A percentile compares a stretch with the other conserved stretches of the same genome.
These are phyloP conservation scores for Umbellularia californica DNA, from an alignment of 164 flowering plant species.

Conservation along the genomic window DNA sequence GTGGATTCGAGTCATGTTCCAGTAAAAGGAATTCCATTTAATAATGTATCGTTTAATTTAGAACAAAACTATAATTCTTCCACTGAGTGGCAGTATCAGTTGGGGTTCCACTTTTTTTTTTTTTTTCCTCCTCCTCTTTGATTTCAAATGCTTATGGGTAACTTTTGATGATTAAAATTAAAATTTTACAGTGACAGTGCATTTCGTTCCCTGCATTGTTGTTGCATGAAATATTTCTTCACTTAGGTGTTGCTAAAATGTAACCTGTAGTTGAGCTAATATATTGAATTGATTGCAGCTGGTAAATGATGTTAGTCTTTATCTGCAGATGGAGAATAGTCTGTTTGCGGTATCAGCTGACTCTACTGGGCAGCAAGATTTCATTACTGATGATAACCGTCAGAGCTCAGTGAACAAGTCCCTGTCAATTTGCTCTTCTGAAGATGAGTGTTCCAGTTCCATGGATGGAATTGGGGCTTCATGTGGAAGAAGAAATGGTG, in stretches of 20 bases:
- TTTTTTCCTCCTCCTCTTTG: too few relatives aligned
- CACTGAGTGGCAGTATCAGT: too few relatives aligned
- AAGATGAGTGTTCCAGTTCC: constrained; percentile 19
- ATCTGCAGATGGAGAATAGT: constrained; percentile 43
- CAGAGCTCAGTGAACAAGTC: constrained; percentile 21
- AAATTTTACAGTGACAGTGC: too few relatives aligned
- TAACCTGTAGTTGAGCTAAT: not conserved
- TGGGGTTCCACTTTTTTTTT: too few relatives aligned
- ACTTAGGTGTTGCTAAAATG: not conserved
- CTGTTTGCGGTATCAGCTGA: constrained; percentile 23
- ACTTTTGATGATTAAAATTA: too few relatives aligned
- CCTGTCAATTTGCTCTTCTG: constrained; percentile 15
- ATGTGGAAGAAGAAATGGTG: constrained; percentile 19
- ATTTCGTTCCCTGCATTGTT: too few relatives aligned
- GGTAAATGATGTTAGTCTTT: not conserved
- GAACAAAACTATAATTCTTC: too few relatives aligned
- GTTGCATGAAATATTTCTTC: not conserved
- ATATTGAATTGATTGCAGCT: constrained; percentile 5
- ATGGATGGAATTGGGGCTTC: constrained; percentile 27
- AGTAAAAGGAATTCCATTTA: too few relatives aligned
- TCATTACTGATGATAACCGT: constrained; percentile 9
- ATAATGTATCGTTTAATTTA: too few relatives aligned
- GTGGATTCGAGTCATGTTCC: too few relatives aligned
- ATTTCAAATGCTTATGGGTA: too few relatives aligned
- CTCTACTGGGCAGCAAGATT: constrained; percentile 24